These are phyloP conservation scores for Acacia acuminata DNA, from an alignment of 306 rosid genomes.

Conservation along the genomic window DNA sequence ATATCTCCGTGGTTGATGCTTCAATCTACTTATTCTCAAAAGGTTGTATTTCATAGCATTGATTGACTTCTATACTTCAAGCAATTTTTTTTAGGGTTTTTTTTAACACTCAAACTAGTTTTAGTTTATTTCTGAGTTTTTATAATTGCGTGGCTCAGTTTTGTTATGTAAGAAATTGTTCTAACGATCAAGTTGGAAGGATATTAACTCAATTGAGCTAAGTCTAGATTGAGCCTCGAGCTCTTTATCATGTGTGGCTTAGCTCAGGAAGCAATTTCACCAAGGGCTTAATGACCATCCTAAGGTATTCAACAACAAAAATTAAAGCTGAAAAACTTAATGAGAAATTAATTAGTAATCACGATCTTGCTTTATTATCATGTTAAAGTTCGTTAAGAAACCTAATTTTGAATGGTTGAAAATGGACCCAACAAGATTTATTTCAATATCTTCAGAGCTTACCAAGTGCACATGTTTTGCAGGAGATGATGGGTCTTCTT, in stretches of 20 bases:
- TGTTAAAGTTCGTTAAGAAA: too few relatives aligned
- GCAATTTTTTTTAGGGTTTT: too few relatives aligned
- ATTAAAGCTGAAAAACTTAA: too few relatives aligned
- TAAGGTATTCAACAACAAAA: neutral
- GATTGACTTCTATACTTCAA: too few relatives aligned
- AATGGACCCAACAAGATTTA: neutral
- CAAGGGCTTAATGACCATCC: slow-evolving; percentile 2
- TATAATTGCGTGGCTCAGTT: too few relatives aligned
- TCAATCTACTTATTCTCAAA: slow-evolving; percentile 61
- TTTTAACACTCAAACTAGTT: too few relatives aligned
- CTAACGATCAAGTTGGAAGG: too few relatives aligned
- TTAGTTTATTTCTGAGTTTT: too few relatives aligned
- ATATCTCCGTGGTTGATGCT: slow-evolving; percentile 81
- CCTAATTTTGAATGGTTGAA: too few relatives aligned
- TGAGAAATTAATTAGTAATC: too few relatives aligned
- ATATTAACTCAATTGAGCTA: neutral
- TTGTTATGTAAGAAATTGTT: too few relatives aligned
- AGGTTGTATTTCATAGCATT: slow-evolving; percentile 61
- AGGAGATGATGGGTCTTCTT: slow-evolving; percentile 89
- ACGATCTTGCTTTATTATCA: too few relatives aligned
- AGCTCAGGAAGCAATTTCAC: slow-evolving; percentile 20
- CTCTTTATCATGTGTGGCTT: slow-evolving; percentile 18
- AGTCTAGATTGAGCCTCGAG: slow-evolving; percentile 9
- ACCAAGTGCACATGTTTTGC: slow-evolving; percentile 33
- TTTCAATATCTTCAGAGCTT: slow-evolving; percentile 5